A percentile compares a stretch with the other conserved stretches of the same genome.
Conservation (phyloP, 2,329 filamentous ascomycete genomes). For the Capronia coronata region DNA sequence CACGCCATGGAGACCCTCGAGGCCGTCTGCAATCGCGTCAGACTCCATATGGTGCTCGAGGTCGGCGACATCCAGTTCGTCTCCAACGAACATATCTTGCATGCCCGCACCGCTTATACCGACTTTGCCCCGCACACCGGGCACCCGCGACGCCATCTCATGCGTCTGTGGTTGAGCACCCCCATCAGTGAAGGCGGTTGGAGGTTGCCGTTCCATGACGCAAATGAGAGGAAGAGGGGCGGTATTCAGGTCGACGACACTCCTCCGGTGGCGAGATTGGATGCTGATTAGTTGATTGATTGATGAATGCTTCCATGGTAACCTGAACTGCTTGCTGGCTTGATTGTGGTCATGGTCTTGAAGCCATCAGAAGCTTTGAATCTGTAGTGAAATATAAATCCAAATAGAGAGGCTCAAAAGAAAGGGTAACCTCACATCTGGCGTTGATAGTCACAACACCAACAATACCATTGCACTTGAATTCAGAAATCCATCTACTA, state of each 20-base stretch:
- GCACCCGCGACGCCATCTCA: constrained; percentile 61
- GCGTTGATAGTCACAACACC: too few relatives aligned
- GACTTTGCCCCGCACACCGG: constrained; percentile 52
- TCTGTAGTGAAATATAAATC: too few relatives aligned
- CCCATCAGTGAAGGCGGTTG: constrained; percentile 79
- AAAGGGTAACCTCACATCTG: too few relatives aligned
- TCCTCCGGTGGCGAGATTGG: constrained; percentile 65
- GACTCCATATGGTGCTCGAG: constrained; percentile 79
- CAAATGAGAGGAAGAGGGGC: constrained; percentile 74
- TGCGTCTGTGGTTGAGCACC: constrained; percentile 77
- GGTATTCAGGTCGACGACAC: constrained; percentile 83
- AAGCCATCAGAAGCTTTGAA: too few relatives aligned
- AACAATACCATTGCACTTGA: too few relatives aligned
- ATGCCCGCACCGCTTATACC: constrained; percentile 73
- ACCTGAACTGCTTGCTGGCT: too few relatives aligned
- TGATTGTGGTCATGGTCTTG: too few relatives aligned
- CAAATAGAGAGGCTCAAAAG: too few relatives aligned
- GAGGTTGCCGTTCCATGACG: constrained; percentile 76
- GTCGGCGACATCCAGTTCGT: constrained; percentile 86
- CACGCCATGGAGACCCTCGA: constrained; percentile 66
- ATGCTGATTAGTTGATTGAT: constrained; percentile 60
- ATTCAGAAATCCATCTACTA: too few relatives aligned
- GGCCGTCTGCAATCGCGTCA: constrained; percentile 63
- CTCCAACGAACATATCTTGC: constrained; percentile 71
- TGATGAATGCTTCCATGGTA: background rate